Evolutionary conservation across 1,284 basidiomycete species (phyloP), one percentile per base, ranked within the genome.

Genomic region (Quambalaria eucalypti): DNA sequence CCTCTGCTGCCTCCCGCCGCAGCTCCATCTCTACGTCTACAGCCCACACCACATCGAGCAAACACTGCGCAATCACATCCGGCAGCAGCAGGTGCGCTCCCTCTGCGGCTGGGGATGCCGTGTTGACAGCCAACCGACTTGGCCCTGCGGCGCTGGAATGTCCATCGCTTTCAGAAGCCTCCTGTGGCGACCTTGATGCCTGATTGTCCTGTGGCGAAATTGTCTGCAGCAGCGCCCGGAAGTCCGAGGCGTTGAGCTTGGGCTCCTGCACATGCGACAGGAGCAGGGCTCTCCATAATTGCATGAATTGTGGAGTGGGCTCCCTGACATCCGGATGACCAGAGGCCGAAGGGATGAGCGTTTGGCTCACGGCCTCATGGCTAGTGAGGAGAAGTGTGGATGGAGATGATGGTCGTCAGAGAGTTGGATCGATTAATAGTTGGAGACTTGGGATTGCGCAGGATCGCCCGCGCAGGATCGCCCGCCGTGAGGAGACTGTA

Each of bases 21-120:
- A 65, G 54, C 25, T 73, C 69, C 39, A 69, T 52, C 39, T 73
- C 69, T 36, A 55, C 52, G 46, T 73, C 71, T 38, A 71, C 50
- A 12, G 60, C 64, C 69, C 69, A 72, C 38, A 70, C 52, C 16
- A 56, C 49, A 55, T 73, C 69, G 23, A 72, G 56, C 2, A 69
- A 21, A 19, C 33, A 19, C n/a, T 58, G 8, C 31, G 31, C 8
- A 10, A 39, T 39, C 16, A 46, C 14, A 14, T 46, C 12, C 14
- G 42, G 12, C 7, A 26, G 25, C 4, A 26, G 42, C 21, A 26
- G 14, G 7, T 21, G 21, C 12, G 21, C 25, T 12, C 25, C 21
- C 19, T 4, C 21, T 23, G 42, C 42, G 4, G 42, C 3, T 23
- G 19, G 6, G 14, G 25, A 12, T 23, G 21, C 21, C 25, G 42